A percentile compares a stretch with the other conserved stretches of the same genome.
Conservation (phyloP, 2,329 filamentous ascomycete species). For the Hymenoscyphus albidus region DNA sequence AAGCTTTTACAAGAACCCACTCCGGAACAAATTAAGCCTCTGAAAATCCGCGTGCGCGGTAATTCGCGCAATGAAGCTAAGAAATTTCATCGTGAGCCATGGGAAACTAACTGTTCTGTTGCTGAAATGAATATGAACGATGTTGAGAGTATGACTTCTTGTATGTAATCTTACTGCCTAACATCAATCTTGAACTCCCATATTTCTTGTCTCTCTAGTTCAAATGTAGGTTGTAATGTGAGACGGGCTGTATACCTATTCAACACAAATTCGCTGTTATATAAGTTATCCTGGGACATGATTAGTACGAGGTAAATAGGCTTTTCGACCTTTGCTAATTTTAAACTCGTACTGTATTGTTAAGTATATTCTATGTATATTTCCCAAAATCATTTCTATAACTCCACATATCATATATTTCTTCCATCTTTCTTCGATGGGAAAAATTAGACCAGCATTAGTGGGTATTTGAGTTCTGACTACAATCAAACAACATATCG, state of each 20-base stretch:
- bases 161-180: neutral
- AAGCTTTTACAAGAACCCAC: no score
- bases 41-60: no score
- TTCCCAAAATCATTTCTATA: neutral
- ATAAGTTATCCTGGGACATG: neutral
- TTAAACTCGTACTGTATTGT: neutral
- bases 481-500: neutral
- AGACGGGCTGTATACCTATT: neutral
- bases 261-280: neutral
- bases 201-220: neutral
- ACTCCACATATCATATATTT: neutral
- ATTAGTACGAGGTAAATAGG: neutral
- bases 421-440: neutral
- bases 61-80: no score
- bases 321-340: neutral
- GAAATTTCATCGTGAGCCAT: no score
- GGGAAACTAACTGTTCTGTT: no score
- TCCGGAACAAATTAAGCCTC: no score
- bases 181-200: neutral
- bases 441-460: neutral
- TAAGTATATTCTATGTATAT: neutral
- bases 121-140: neutral
- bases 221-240: neutral
- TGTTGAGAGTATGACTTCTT: neutral
- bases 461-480: no score